A percentile compares a stretch with the other conserved stretches of the same genome.
phyloP scores from a whole-genome alignment of 129 eudicot species.

The Chrysanthemum makinoi region DNA sequence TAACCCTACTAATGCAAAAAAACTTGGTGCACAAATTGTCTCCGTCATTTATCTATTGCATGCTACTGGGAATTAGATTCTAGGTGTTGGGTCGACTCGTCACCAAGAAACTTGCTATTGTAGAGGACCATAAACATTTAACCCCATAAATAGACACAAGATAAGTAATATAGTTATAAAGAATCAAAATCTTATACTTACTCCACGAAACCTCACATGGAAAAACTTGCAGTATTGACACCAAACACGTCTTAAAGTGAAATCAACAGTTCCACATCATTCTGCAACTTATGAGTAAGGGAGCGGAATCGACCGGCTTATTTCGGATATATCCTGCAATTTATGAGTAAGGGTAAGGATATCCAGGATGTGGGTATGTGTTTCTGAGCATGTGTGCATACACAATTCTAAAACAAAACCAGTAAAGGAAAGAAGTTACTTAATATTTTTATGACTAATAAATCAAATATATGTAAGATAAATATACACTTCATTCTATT shows the following conservation, averaged over 20 bases:
- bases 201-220: background rate
- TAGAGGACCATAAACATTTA: background rate
- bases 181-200: slow-evolving; percentile 2
- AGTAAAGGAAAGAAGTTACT: background rate
- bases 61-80: slow-evolving; percentile 15
- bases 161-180: background rate
- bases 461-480: background rate
- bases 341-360: slow-evolving; percentile 1
- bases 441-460: too few species aligned
- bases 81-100: background rate
- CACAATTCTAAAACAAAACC: too few species aligned
- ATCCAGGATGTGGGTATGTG: background rate
- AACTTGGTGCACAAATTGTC: background rate
- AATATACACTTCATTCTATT: background rate
- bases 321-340: background rate
- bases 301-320: too few species aligned
- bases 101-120: slow-evolving; percentile 4
- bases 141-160: background rate
- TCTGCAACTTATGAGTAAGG: slow-evolving; percentile 4
- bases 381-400: background rate
- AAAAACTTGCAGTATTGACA: background rate
- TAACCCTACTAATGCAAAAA: background rate
- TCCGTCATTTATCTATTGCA: background rate
- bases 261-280: background rate
- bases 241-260: background rate